Percentiles rank a stretch among this genome's conserved stretches.
Conservation (phyloP, 192 early-diverging fungal genomes). For the Phlyctochytrium bullatum region DNA sequence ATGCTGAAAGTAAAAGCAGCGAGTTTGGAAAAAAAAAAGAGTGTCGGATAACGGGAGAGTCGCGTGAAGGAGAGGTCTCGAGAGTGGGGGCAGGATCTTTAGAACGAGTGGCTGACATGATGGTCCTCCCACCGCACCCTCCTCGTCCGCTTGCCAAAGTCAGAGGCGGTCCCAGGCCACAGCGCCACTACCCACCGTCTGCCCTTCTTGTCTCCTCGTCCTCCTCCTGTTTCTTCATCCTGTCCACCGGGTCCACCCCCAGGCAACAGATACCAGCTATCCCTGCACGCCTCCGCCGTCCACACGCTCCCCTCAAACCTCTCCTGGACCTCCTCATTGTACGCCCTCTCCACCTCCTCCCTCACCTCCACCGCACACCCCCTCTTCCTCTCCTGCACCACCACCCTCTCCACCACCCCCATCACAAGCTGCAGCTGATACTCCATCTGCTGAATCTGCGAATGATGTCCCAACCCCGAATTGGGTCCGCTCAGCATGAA, state of each 20-base stretch:
- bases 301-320: background rate
- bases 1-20: too few species aligned
- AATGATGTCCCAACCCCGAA: background rate
- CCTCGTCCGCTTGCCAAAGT: background rate
- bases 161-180: background rate
- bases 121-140: background rate
- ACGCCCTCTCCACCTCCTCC: background rate
- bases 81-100: background rate
- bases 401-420: background rate
- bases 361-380: background rate
- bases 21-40: slow-evolving; percentile 5
- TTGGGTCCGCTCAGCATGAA: background rate
- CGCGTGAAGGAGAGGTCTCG: background rate
- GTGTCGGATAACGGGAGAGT: background rate
- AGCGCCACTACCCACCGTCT: background rate
- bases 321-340: background rate
- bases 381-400: background rate
- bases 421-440: background rate
- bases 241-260: too few species aligned
- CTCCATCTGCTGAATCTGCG: slow-evolving; percentile 4
- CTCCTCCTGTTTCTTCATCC: too few species aligned
- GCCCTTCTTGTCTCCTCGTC: background rate
- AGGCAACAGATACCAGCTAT: slow-evolving; percentile 8
- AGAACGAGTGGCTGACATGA: background rate
- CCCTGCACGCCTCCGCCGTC: background rate